phyloP scores from a whole-genome alignment of 2,329 filamentous ascomycete species.

The Arthrobotrys sinensis region DNA sequence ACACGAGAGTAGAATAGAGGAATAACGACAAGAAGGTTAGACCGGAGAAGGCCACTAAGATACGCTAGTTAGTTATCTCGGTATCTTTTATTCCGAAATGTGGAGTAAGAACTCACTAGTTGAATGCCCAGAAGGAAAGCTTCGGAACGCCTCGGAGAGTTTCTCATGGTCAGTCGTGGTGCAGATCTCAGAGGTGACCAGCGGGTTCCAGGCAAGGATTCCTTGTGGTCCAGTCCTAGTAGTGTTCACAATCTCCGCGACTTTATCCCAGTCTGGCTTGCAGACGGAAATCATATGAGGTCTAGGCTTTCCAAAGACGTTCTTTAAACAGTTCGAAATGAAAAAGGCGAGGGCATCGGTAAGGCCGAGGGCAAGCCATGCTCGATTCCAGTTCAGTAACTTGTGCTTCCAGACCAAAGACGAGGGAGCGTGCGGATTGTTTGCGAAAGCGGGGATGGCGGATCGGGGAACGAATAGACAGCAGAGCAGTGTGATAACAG shows the following conservation, averaged over 20 bases:
- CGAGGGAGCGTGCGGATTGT: constrained; percentile 70
- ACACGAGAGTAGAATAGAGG: constrained; percentile 84
- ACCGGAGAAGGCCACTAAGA: constrained; percentile 77
- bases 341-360: constrained; percentile 81
- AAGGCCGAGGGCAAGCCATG: constrained; percentile 85
- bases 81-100: constrained; percentile 34
- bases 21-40: constrained; percentile 89
- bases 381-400: constrained; percentile 90
- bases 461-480: constrained; percentile 46
- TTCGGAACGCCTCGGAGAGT: constrained; percentile 86
- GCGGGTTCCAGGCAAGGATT: constrained; percentile 73
- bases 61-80: constrained; percentile 65
- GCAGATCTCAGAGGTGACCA: constrained; percentile 86
- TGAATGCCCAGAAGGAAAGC: constrained; percentile 84
- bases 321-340: constrained; percentile 89
- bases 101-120: constrained; percentile 69
- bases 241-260: constrained; percentile 73
- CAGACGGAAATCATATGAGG: constrained; percentile 80
- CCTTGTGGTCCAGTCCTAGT: constrained; percentile 73
- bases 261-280: constrained; percentile 78
- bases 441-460: constrained; percentile 46
- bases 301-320: constrained; percentile 76
- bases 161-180: constrained; percentile 74
- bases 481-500: constrained; percentile 45
- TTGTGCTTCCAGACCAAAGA: constrained; percentile 82